Evolutionary conservation across 169 alveolate genomes (phyloP).

Genomic region (Eimeria acervulina): DNA sequence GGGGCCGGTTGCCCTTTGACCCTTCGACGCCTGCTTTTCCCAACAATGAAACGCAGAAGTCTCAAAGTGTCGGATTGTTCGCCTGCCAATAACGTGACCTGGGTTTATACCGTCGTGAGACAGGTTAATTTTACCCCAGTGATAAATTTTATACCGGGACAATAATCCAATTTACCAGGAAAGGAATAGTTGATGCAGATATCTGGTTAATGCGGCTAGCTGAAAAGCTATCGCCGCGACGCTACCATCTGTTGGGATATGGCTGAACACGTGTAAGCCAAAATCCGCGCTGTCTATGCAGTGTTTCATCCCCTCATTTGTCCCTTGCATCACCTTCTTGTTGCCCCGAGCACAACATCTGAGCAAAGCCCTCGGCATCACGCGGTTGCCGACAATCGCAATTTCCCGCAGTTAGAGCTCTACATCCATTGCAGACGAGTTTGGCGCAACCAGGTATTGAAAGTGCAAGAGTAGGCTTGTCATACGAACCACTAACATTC

Average conservation of each 20-base stretch:
- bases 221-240: too few relatives aligned
- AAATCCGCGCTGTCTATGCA: slow-evolving; percentile 86
- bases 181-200: too few relatives aligned
- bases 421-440: slow-evolving; percentile 84
- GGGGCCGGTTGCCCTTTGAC: too few relatives aligned
- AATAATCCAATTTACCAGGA: too few relatives aligned
- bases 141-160: too few relatives aligned
- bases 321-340: slow-evolving; percentile 59
- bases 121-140: slow-evolving; percentile 92
- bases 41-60: slow-evolving; percentile 69
- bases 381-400: slow-evolving; percentile 36
- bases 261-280: slow-evolving; percentile 87
- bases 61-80: slow-evolving; percentile 62
- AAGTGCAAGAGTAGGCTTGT: slow-evolving; percentile 85
- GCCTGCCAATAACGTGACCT: slow-evolving; percentile 43
- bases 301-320: slow-evolving; percentile 81
- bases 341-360: slow-evolving; percentile 39
- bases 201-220: too few relatives aligned
- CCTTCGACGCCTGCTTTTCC: slow-evolving; percentile 85
- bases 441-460: slow-evolving; percentile 81
- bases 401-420: slow-evolving; percentile 58
- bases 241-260: slow-evolving; percentile 85
- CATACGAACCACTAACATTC: slow-evolving; percentile 83
- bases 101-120: slow-evolving; percentile 96
- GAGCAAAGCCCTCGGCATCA: slow-evolving; percentile 10